Evolutionary conservation across 331 rosid genomes (phyloP).

Genomic region (Cydonia oblonga): DNA sequence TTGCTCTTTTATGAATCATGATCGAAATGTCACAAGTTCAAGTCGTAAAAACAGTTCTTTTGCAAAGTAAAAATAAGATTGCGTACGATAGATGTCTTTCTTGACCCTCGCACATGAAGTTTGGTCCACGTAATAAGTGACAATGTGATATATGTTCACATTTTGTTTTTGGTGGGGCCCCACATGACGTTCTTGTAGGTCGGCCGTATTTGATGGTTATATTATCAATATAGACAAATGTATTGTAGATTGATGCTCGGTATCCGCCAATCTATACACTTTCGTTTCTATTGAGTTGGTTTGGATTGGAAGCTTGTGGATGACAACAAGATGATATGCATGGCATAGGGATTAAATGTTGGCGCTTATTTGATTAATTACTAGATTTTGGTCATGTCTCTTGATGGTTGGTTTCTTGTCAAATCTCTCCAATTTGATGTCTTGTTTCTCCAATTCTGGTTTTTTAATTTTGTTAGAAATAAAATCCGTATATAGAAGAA

Average conservation of each 20-base stretch:
- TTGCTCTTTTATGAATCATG: too few species aligned
- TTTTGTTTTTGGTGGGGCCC: not conserved
- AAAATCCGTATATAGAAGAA: too few species aligned
- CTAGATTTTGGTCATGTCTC: not conserved
- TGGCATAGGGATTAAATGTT: not conserved
- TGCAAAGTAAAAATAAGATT: too few species aligned
- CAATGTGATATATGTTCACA: not conserved
- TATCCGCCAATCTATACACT: not conserved
- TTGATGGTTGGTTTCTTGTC: not conserved
- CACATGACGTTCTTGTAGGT: not conserved
- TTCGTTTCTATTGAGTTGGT: not conserved
- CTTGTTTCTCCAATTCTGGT: not conserved
- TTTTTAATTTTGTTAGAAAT: too few species aligned
- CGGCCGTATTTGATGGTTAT: not conserved
- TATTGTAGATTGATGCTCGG: too few species aligned
- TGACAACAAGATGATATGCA: not conserved
- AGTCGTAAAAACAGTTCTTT: accelerated
- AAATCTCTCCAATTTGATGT: not conserved
- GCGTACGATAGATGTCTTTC: accelerated
- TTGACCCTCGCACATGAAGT: not conserved
- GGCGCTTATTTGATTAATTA: not conserved
- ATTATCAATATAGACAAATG: too few species aligned
- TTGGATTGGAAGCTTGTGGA: too few species aligned
- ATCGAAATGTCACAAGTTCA: too few species aligned
- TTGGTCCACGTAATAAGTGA: not conserved